A percentile compares a stretch with the other conserved stretches of the same genome.
phyloP scores from a whole-genome alignment of 139 green algal genomes.

The Tetraselmis chui region DNA sequence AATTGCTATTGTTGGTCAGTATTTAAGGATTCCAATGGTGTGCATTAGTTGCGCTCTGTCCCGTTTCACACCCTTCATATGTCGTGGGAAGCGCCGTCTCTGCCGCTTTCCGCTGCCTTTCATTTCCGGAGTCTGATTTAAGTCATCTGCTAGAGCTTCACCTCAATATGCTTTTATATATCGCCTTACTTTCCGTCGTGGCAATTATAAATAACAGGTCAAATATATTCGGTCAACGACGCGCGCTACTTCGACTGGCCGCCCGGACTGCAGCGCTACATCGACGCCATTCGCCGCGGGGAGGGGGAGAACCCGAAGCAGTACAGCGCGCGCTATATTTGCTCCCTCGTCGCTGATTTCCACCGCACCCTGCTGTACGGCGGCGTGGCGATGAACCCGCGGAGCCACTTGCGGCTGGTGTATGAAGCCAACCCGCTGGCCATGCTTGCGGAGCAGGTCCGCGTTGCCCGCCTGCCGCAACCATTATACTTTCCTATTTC shows the following conservation, averaged over 20 bases:
- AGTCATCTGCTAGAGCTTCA: too few species aligned
- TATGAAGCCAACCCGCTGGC: conserved; percentile 62
- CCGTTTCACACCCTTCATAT: too few species aligned
- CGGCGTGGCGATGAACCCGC: conserved; percentile 49
- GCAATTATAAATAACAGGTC: too few species aligned
- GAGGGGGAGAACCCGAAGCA: conserved; percentile 52
- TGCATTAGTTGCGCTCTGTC: too few species aligned
- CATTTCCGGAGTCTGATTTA: too few species aligned
- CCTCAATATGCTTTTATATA: too few species aligned
- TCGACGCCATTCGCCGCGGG: conserved; percentile 49
- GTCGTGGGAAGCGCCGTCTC: too few species aligned
- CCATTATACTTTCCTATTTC: too few species aligned
- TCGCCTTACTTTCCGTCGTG: too few species aligned
- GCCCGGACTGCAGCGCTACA: conserved; percentile 45
- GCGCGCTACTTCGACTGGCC: conserved; percentile 68
- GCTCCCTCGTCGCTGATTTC: conserved; percentile 53
- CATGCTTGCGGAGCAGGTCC: conserved; percentile 45
- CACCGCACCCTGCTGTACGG: conserved; percentile 59
- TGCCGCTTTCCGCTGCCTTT: too few species aligned
- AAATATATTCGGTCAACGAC: conserved; percentile 76
- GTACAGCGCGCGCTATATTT: conserved; percentile 66
- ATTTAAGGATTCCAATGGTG: too few species aligned
- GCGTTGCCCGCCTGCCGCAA: conserved; percentile 2
- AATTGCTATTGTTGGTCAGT: too few species aligned
- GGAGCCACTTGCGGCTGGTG: conserved; percentile 52